Evolutionary conservation across 2,329 filamentous ascomycete species (phyloP), one percentile per base, ranked within the genome.

Genomic region (Penicillium oxalicum): DNA sequence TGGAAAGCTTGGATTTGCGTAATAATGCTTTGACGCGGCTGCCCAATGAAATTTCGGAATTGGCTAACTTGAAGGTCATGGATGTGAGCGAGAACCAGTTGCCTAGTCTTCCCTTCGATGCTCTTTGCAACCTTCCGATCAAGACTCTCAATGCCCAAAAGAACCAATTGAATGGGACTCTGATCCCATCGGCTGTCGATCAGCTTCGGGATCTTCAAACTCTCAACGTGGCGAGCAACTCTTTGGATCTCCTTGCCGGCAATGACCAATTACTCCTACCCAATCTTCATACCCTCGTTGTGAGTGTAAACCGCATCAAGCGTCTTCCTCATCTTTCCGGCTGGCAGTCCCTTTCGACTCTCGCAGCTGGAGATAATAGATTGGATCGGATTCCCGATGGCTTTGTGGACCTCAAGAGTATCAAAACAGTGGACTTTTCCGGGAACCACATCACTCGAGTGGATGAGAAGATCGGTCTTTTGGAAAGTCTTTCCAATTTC

Each of bases 31-130:
- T 98, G 18, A 82, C 84, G 6, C 75, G 77, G 1, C 73, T 98
- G 12, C 88, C 90, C 0, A 70, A 78, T 8, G 78, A 79, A 9
- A 64, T 96, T 2, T 77, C 77, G n/a, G 78, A 80, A 27, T 77
- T 97, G 53, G 72, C 74, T 2, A 79, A 79, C 25, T 77, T 98
- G 28, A 83, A 87, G 26, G 78, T 87, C 8, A 72, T 97, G 44
- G 91, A 95, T 61, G 66, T 96, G 24, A 82, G 84, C 49, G 82
- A 89, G 56, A 98, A 98, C 59, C 78, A 80, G 45, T 77, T 98
- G 27, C 80, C 80, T 42, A 75, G 77, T 2, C 65, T 96, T 9
- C 86, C 87, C 0, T 87, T 91, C 61, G 80, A 84, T 5, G 74
- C 77, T 4, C 73, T 97, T 28, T 77, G 79, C 9, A 75, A 76